phyloP scores from a whole-genome alignment of 441 rosid genomes.

The Gossypium laxum region DNA sequence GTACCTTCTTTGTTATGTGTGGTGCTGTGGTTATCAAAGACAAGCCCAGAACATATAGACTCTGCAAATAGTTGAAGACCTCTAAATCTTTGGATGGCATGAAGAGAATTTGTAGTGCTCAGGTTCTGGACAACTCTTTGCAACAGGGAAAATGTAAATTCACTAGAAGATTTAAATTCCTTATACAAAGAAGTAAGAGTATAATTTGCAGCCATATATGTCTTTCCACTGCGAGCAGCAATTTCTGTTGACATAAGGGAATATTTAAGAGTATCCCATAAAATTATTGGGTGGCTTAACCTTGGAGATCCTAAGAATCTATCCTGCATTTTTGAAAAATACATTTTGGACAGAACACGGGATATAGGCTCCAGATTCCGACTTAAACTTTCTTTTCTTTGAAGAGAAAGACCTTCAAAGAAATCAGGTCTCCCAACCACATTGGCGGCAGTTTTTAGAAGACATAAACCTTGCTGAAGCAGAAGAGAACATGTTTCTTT shows the following conservation, averaged over 20 bases:
- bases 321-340: conserved; percentile 40
- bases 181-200: conserved; percentile 42
- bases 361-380: conserved; percentile 48
- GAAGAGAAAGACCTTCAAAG: conserved; percentile 36
- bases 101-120: conserved; percentile 47
- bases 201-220: conserved; percentile 40
- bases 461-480: conserved; percentile 54
- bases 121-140: conserved; percentile 56
- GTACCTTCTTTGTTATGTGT: conserved; percentile 43
- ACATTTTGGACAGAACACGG: conserved; percentile 47
- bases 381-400: conserved; percentile 33
- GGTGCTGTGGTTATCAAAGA: conserved; percentile 29
- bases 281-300: conserved; percentile 45
- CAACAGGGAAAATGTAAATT: conserved; percentile 60
- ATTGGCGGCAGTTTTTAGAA: conserved; percentile 51
- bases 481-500: conserved; percentile 29
- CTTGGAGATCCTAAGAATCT: conserved; percentile 32
- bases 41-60: conserved; percentile 63
- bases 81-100: conserved; percentile 77
- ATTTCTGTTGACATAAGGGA: conserved; percentile 79
- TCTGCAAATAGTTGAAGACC: conserved; percentile 70
- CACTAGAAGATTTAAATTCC: conserved; percentile 63
- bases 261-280: conserved; percentile 92
- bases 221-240: conserved; percentile 57
- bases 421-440: conserved; percentile 43